Conservation (phyloP, 2,329 filamentous ascomycete genomes). For the Fusarium sp. region DNA sequence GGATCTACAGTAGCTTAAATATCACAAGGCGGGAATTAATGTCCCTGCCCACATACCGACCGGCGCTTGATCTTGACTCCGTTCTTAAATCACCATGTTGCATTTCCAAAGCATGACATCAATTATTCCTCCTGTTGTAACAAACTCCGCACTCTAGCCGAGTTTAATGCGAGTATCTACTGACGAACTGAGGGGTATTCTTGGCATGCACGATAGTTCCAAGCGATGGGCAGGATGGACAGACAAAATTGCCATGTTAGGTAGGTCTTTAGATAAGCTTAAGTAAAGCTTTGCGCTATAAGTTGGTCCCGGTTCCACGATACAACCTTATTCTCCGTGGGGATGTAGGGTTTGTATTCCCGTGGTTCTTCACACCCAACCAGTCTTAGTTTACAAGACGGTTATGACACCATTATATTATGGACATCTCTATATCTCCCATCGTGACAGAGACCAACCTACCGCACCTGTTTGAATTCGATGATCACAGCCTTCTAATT, state of each 20-base stretch:
- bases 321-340: neutral
- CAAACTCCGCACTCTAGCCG: constrained; percentile 4
- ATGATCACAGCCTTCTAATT: too few relatives aligned
- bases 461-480: too few relatives aligned
- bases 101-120: neutral
- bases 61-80: constrained; percentile 13
- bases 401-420: too few relatives aligned
- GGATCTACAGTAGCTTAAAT: neutral
- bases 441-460: too few relatives aligned
- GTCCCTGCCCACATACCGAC: too few relatives aligned
- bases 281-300: constrained; percentile 6
- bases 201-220: constrained; percentile 6
- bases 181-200: constrained; percentile 24
- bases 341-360: too few relatives aligned
- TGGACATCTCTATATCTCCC: too few relatives aligned
- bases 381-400: too few relatives aligned
- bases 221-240: neutral
- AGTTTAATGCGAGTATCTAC: rapidly evolving
- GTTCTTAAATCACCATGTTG: neutral
- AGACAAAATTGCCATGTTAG: neutral
- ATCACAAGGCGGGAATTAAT: rapidly evolving
- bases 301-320: neutral
- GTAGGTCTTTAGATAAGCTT: constrained; percentile 29
- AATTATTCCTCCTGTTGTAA: neutral
- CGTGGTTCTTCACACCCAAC: too few relatives aligned